These are phyloP conservation scores for Porphyridium purpureum DNA, from an alignment of 23 red algal genomes.

Conservation along the genomic window DNA sequence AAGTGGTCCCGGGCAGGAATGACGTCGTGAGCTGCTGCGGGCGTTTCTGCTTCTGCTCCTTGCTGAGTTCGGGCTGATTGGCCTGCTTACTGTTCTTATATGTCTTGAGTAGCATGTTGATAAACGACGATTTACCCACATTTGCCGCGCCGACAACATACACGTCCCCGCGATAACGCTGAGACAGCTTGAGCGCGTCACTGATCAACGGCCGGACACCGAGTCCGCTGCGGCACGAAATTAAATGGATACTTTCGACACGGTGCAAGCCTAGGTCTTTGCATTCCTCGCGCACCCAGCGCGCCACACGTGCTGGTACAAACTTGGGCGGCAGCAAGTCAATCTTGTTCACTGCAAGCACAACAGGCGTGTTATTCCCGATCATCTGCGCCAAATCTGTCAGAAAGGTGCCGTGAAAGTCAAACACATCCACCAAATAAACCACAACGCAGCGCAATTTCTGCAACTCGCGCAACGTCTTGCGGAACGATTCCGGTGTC, in stretches of 20 bases:
- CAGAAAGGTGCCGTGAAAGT: constrained; percentile 76
- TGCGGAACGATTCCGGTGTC: constrained; percentile 45
- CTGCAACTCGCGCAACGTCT: constrained; percentile 19
- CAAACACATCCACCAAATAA: constrained; percentile 90
- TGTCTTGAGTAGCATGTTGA: constrained; percentile 58
- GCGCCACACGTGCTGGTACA: constrained; percentile 30
- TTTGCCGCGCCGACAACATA: constrained; percentile 95
- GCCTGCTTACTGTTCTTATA: too few species aligned
- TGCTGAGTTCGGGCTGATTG: not conserved
- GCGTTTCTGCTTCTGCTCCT: not conserved
- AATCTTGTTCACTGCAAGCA: constrained; percentile 77
- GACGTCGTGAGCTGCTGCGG: constrained; percentile 46
- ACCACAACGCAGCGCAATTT: constrained; percentile 40
- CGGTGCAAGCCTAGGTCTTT: constrained; percentile 18
- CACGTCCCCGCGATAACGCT: constrained; percentile 21
- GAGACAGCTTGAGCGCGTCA: constrained; percentile 22
- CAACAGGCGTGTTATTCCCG: constrained; percentile 30
- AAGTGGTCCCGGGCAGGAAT: constrained; percentile 82
- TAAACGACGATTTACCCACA: constrained; percentile 89
- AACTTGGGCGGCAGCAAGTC: constrained; percentile 67
- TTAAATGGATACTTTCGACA: constrained; percentile 38
- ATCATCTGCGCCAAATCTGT: constrained; percentile 37
- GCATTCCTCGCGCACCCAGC: constrained; percentile 60
- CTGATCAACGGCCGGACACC: constrained; percentile 37
- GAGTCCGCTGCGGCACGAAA: constrained; percentile 37